phyloP scores from a whole-genome alignment of 306 rosid species.

The Astragalus glycyphyllos region DNA sequence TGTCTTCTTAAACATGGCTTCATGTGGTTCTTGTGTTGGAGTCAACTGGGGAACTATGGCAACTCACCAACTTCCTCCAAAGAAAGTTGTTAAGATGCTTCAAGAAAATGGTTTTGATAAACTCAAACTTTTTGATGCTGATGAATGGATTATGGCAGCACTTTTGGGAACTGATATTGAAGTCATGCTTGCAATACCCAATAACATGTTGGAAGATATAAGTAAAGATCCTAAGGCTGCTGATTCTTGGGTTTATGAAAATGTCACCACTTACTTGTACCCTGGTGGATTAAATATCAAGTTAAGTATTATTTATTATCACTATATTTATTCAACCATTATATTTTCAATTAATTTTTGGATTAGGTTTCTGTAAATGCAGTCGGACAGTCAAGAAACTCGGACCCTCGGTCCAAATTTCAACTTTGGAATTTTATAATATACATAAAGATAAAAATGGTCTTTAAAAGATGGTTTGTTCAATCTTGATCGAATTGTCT shows the following conservation, averaged over 20 bases:
- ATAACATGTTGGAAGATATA: conserved; percentile 68
- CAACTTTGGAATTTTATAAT: too few species aligned
- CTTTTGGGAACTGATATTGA: conserved; percentile 77
- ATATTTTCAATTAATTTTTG: neutral
- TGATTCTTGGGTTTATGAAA: conserved; percentile 84
- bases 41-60: conserved; percentile 98
- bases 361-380: too few species aligned
- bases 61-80: conserved; percentile 70
- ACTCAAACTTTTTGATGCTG: conserved; percentile 87
- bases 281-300: conserved; percentile 88
- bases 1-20: conserved; percentile 41
- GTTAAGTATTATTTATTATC: conserved; percentile 53
- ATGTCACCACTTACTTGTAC: conserved; percentile 75
- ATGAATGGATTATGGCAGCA: conserved; percentile 76
- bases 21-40: conserved; percentile 58
- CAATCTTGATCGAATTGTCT: too few species aligned
- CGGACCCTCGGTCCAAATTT: too few species aligned
- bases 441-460: too few species aligned
- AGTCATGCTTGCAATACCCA: conserved; percentile 88
- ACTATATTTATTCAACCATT: neutral
- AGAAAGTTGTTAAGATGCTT: conserved; percentile 75
- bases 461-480: too few species aligned
- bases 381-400: too few species aligned
- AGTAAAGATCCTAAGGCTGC: conserved; percentile 69
- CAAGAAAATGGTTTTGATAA: conserved; percentile 70